Base-by-base conservation (phyloP, 345 rosid genomes). In the Corymbia maculata region DNA sequence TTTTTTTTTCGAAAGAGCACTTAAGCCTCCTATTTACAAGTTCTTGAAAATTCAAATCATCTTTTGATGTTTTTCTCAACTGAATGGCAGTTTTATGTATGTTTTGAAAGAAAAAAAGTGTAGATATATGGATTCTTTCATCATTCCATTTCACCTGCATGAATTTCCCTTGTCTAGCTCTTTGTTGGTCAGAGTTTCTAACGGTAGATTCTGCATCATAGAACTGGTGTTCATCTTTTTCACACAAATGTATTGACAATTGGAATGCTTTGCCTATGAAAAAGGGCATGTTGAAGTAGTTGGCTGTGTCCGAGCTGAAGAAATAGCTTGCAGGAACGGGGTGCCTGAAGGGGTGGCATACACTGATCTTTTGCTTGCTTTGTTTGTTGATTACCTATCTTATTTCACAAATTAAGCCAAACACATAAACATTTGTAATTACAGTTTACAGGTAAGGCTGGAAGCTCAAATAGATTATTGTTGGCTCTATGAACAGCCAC, bases 401-500 rank as follows among this genome's bases (percentile, higher is more conserved):
- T 82, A 85, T 53, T 59, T 52, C 21, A 79, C 51, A 51, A 30
- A 1, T 55, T 55, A 9, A 42, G 88, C 86, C 21, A 5, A 14
- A 87, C 45, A 26, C 84, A 86, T 86, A 12, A 85, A 86, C 92
- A 70, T 75, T 36, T 85, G 28, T 85, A 12, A 9, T 70, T 61
- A 55, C 90, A 96, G 98, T 7, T 70, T 61, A 55, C 90, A 96
- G 98, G 98, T 94, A 90, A 93, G 98, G 92, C 92, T 97, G 87
- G 98, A 97, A 94, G 97, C 95, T 88, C 95, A 91, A 90, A 94
- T 95, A 10, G 91, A 95, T 79, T 94, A 94, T 90, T 96, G 99
- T 91, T 96, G 98, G 97, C 98, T 97, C 52, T 96, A 97, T 88
- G 98, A 97, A 88, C 82, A 92, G 79, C 97, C 98, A 87, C 94